These are phyloP conservation scores for Saccharomyces jurei DNA, from an alignment of 805 yeast species.

Conservation along the genomic window DNA sequence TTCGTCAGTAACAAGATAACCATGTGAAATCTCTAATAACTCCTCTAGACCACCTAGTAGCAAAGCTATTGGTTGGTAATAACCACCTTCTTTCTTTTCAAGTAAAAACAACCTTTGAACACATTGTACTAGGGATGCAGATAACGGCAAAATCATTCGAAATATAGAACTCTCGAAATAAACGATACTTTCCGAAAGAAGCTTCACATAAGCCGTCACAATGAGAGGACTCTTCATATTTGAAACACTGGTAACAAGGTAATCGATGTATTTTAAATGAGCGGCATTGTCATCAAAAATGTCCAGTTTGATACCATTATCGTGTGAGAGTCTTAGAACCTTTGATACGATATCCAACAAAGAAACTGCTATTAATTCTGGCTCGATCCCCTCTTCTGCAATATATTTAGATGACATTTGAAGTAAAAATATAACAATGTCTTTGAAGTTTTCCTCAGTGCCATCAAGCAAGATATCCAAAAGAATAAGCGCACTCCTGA, in stretches of 20 bases:
- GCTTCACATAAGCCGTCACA: constrained; percentile 30
- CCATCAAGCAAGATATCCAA: constrained; percentile 46
- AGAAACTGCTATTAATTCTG: constrained; percentile 29
- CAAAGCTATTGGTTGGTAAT: constrained; percentile 39
- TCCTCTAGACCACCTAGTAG: constrained; percentile 57
- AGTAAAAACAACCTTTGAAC: constrained; percentile 14
- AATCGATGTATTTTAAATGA: constrained; percentile 34
- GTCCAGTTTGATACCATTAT: constrained; percentile 25
- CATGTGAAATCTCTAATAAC: constrained; percentile 50
- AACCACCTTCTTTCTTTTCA: constrained; percentile 31
- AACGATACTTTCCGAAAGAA: constrained; percentile 45
- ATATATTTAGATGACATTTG: constrained; percentile 29
- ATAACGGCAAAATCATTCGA: constrained; percentile 46
- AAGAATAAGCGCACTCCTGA: constrained; percentile 38
- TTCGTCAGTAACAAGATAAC: constrained; percentile 37
- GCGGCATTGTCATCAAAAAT: constrained; percentile 27
- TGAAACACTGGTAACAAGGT: constrained; percentile 43
- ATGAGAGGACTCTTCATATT: constrained; percentile 35
- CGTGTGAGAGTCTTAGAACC: constrained; percentile 26
- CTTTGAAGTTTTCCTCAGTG: constrained; percentile 44
- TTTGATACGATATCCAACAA: constrained; percentile 27
- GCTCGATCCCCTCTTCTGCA: constrained; percentile 15
- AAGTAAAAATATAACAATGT: constrained; percentile 37
- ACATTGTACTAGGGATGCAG: constrained; percentile 36
- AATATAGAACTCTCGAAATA: constrained; percentile 45